These are phyloP conservation scores for Thyridium curvatum DNA, from an alignment of 2,329 filamentous ascomycete genomes.

Conservation along the genomic window DNA sequence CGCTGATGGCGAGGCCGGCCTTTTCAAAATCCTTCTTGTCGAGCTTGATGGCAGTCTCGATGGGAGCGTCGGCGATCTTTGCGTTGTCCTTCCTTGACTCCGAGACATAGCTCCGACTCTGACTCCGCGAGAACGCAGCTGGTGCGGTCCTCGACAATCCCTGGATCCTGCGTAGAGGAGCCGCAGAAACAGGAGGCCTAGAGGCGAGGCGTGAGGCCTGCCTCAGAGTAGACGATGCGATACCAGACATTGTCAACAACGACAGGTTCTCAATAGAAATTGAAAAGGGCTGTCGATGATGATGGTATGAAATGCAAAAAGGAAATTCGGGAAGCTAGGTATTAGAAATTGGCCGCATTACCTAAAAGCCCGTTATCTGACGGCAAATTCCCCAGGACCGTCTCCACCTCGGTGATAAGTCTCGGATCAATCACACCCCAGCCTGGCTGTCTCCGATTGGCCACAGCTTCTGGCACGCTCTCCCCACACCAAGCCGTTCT, in stretches of 20 bases:
- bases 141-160: slow-evolving; percentile 19
- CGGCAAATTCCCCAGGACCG: too few relatives aligned
- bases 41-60: slow-evolving; percentile 78
- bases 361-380: too few relatives aligned
- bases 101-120: slow-evolving; percentile 67
- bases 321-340: neutral
- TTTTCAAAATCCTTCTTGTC: slow-evolving; percentile 78
- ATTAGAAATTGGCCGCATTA: neutral
- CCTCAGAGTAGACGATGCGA: slow-evolving; percentile 64
- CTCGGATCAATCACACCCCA: too few relatives aligned
- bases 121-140: slow-evolving; percentile 11
- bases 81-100: slow-evolving; percentile 74
- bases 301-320: neutral
- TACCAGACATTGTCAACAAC: slow-evolving; percentile 48
- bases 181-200: slow-evolving; percentile 29
- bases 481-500: too few relatives aligned
- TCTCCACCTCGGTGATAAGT: too few relatives aligned
- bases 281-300: neutral
- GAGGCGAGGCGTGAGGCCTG: slow-evolving; percentile 61
- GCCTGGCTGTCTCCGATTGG: too few relatives aligned
- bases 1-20: slow-evolving; percentile 49
- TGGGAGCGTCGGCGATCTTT: slow-evolving; percentile 74
- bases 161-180: slow-evolving; percentile 24
- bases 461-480: neutral
- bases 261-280: too few relatives aligned